Base-by-base conservation (phyloP, 306 rosid species). In the Cicer judaicum region DNA sequence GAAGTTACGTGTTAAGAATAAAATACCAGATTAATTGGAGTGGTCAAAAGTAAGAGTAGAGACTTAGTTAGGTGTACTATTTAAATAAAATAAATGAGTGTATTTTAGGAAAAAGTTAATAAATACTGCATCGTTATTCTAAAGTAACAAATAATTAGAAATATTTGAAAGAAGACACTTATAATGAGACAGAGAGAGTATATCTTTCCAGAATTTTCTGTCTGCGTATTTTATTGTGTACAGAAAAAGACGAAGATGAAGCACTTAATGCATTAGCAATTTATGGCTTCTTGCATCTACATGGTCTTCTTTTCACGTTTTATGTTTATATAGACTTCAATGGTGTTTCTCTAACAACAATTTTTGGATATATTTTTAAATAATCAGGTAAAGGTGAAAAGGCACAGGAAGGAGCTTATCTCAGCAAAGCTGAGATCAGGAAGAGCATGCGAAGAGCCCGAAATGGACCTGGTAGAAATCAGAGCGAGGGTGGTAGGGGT, bases 401-500 rank as follows among this genome's bases (percentile, higher is more conserved):
- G 64, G 83, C 71, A 46, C 85, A 79, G 66, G 91, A 53, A 80
- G 52, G 78, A 79, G 80, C 80, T 80, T 91, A 85, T 84, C 64
- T 64, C 52, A 88, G 91, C 93, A 89, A 85, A 86, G 92, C 94
- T 76, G 91, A 87, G 40, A 81, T 76, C 73, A 81, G 91, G 86
- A 91, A 89, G 90, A 83, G 81, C 83, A 78, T 81, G 79, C 71
- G 89, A 69, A 84, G 87, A 85, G 81, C 70, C 6, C 86, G 89
- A 48, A 93, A 94, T 71, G 98, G 97, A 50, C 89, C 91, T 49
- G 98, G 98, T 78, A 88, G 94, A 86, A 91, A 88, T 87, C 97
- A 91, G 73, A 10, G 79, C 63, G 41, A 52, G 7, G 97, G 97
- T 79, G 94, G 90, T 61, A 86, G 86, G 84, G 97, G 80, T 46